These are phyloP conservation scores for Caryopteris hybrid DNA, from an alignment of 305 asterid genomes.

Conservation along the genomic window DNA sequence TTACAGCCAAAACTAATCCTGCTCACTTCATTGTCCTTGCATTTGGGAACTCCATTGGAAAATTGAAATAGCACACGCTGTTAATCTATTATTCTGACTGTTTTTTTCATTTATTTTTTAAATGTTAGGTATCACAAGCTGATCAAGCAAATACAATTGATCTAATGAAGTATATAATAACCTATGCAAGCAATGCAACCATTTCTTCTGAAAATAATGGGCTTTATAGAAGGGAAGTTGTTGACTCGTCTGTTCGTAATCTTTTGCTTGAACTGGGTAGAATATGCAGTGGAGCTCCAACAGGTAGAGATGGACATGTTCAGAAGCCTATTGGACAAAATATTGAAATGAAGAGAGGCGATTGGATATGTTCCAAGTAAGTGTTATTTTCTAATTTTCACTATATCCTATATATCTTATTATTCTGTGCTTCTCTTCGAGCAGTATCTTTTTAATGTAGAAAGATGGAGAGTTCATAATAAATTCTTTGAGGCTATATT, in stretches of 20 bases:
- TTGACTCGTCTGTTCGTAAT: constrained; percentile 70
- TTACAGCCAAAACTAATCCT: neutral
- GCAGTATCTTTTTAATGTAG: neutral
- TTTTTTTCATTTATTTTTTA: neutral
- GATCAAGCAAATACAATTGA: constrained; percentile 54
- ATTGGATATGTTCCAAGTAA: constrained; percentile 93
- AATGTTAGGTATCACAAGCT: constrained; percentile 41
- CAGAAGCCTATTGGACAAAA: constrained; percentile 50
- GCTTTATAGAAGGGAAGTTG: constrained; percentile 64
- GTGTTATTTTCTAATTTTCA: constrained; percentile 26
- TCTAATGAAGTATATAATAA: constrained; percentile 82
- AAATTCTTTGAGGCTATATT: neutral
- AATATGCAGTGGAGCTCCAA: constrained; percentile 40
- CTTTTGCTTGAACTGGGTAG: constrained; percentile 61
- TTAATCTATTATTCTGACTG: neutral
- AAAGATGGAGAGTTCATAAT: neutral
- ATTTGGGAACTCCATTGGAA: neutral
- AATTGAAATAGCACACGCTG: neutral
- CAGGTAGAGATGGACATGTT: constrained; percentile 31
- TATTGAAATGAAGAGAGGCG: constrained; percentile 89
- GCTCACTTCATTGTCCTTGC: neutral
- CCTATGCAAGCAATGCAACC: constrained; percentile 80
- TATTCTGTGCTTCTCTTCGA: neutral
- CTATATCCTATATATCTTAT: neutral
- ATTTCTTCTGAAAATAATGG: constrained; percentile 46